These are phyloP conservation scores for Myxozyma vanderwaltii DNA, from an alignment of 805 yeast genomes.

Conservation along the genomic window DNA sequence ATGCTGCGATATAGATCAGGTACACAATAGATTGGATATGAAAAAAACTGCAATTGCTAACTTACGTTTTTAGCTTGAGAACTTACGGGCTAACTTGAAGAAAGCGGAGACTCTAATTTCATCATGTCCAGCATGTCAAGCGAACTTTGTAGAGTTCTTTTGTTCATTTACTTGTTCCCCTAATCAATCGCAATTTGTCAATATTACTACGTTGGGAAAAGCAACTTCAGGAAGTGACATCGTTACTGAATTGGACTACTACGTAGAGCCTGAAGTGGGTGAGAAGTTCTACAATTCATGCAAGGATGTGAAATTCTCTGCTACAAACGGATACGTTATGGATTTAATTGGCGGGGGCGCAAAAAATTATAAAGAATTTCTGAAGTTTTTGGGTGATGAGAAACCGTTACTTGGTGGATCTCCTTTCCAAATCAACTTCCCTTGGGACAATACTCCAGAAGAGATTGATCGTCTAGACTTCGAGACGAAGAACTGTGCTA, in stretches of 20 bases:
- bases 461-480: constrained; percentile 16
- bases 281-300: constrained; percentile 75
- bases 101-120: constrained; percentile 80
- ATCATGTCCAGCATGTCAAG: constrained; percentile 90
- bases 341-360: constrained; percentile 99
- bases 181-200: constrained; percentile 71
- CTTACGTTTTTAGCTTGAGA: constrained; percentile 38
- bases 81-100: constrained; percentile 60
- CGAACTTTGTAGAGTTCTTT: constrained; percentile 80
- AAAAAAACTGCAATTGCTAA: neutral
- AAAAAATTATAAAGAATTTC: constrained; percentile 63
- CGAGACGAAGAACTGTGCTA: constrained; percentile 55
- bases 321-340: constrained; percentile 96
- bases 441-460: constrained; percentile 47
- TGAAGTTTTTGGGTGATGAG: constrained; percentile 90
- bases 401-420: constrained; percentile 94
- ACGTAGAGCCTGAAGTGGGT: constrained; percentile 63
- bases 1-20: constrained; percentile 74
- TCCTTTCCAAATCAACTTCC: constrained; percentile 87
- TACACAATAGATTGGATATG: constrained; percentile 36
- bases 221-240: constrained; percentile 55
- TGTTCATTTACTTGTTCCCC: constrained; percentile 89
- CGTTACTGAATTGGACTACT: constrained; percentile 72
- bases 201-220: constrained; percentile 55
- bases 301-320: constrained; percentile 84